Base-by-base conservation (phyloP, 345 rosid genomes). In the Hirschfeldia incana region DNA sequence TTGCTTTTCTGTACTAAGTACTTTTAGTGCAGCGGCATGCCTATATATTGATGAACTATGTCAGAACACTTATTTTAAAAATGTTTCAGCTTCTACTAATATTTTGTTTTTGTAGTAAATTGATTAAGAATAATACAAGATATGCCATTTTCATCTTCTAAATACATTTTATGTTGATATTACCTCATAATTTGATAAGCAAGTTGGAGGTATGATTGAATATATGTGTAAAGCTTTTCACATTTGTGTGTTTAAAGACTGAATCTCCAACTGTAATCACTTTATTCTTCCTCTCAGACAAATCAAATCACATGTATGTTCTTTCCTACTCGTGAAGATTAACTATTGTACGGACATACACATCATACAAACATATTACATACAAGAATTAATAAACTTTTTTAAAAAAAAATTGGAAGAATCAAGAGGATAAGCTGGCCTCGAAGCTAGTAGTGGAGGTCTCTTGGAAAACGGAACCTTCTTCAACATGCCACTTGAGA, bases 401-500 rank as follows among this genome's bases (percentile, higher is more conserved):
- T 12, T 63, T 27, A 37, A 32, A 37, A 42, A 44, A 11, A 0
- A 4, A 12, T 46, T 46, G 53, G 21, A 8, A 76, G 64, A 30
- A 69, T 85, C 85, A 84, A 5, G 82, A 79, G 2, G 92, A 79
- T 58, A 88, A 61, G 76, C 91, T 87, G 33, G 83, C 92, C 29
- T 90, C 97, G 0, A 64, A 73, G 78, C 91, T 89, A 0, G 85
- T 65, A 0, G 81, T 78, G 1, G 91, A 89, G 8, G 73, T 36
- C 75, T 92, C 94, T 3, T 81, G 65, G 6, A 46, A 29, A 64
- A 62, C 42, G 63, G 30, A 51, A 4, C n/a, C 51, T 62, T 86
- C 88, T 58, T 87, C 91, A 60, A 83, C 78, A 0, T 84, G 72
- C 94, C 95, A 89, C 67, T 84, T 83, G 72, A 89, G 73, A 68